Percentiles rank a stretch among this genome's conserved stretches.
Evolutionary conservation across 306 rosid genomes (phyloP).

Genomic region (Sophora flavescens): DNA sequence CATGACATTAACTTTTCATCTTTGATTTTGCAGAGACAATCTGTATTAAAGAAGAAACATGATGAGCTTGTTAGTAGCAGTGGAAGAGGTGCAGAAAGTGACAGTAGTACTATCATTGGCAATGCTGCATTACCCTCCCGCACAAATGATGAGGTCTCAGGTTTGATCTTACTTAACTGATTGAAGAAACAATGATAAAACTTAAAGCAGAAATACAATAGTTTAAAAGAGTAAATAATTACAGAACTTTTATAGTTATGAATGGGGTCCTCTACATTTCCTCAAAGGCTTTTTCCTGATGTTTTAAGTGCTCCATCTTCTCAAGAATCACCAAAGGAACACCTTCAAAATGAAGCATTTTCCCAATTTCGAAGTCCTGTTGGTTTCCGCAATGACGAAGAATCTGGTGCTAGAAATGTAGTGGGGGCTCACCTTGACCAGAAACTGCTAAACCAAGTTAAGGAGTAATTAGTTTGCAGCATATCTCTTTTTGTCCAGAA

Average conservation of each 20-base stretch:
- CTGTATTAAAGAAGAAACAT: constrained; percentile 75
- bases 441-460: constrained; percentile 50
- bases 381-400: constrained; percentile 38
- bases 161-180: constrained; percentile 68
- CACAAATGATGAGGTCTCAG: constrained; percentile 69
- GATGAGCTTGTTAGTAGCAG: constrained; percentile 57
- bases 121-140: constrained; percentile 51
- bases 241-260: constrained; percentile 40
- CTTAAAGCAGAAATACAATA: constrained; percentile 32
- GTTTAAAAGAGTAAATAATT: constrained; percentile 11
- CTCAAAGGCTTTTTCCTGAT: constrained; percentile 62
- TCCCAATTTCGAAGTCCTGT: constrained; percentile 42
- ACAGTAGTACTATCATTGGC: constrained; percentile 24
- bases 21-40: constrained; percentile 50
- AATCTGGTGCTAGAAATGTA: constrained; percentile 34
- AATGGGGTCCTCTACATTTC: constrained; percentile 49
- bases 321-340: constrained; percentile 61
- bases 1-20: constrained; percentile 9
- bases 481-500: constrained; percentile 28
- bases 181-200: constrained; percentile 41
- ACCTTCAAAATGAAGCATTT: constrained; percentile 56
- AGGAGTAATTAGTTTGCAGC: constrained; percentile 49
- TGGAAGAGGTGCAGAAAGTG: constrained; percentile 43
- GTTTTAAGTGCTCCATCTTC: constrained; percentile 74
- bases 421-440: constrained; percentile 46